These are phyloP conservation scores for Macrophomina phaseolina DNA, from an alignment of 2,329 filamentous ascomycete species.

Conservation along the genomic window DNA sequence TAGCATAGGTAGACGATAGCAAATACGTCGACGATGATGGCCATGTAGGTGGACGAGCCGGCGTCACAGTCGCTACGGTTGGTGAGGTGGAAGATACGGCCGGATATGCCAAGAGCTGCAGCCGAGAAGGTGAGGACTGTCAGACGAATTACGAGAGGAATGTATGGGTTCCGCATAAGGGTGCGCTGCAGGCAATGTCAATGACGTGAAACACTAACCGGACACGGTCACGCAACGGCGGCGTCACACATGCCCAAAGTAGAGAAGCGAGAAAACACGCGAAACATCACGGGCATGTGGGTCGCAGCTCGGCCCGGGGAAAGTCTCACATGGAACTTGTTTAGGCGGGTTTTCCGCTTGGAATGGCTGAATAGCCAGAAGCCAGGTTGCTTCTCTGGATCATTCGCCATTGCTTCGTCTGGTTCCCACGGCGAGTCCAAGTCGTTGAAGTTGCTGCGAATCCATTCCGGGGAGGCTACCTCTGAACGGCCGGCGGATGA, in stretches of 20 bases:
- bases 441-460: conserved; percentile 56
- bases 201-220: conserved; percentile 20
- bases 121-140: conserved; percentile 83
- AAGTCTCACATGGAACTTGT: conserved; percentile 60
- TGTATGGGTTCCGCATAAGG: conserved; percentile 80
- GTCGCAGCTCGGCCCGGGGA: conserved; percentile 13
- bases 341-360: conserved; percentile 59
- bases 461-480: conserved; percentile 51
- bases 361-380: conserved; percentile 55
- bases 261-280: conserved; percentile 10
- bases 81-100: conserved; percentile 73
- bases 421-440: conserved; percentile 59
- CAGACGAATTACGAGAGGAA: conserved; percentile 82
- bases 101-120: conserved; percentile 78
- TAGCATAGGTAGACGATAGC: conserved; percentile 90
- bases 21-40: conserved; percentile 85
- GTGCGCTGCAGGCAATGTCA: conserved; percentile 51
- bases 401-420: conserved; percentile 56
- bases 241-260: conserved; percentile 20
- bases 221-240: conserved; percentile 15
- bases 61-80: conserved; percentile 47
- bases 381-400: conserved; percentile 53
- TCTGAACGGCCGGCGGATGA: conserved; percentile 43
- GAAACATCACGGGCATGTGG: conserved; percentile 20
- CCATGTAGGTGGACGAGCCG: conserved; percentile 77